Evolutionary conservation across 1,284 basidiomycete genomes (phyloP).

Genomic region (Cryptococcus neoformans): DNA sequence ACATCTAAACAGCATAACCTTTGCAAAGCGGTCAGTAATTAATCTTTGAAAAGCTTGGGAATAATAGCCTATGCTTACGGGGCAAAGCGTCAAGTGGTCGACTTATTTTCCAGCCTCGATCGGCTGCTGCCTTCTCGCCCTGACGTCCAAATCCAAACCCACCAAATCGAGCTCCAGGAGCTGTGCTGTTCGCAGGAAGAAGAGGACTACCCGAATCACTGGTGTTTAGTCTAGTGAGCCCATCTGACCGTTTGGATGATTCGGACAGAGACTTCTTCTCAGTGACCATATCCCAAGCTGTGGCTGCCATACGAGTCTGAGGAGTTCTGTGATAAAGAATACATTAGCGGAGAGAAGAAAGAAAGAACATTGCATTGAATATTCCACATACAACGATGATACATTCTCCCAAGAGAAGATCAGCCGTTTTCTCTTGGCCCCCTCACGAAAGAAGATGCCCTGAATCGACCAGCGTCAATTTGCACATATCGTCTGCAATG

Average conservation of each 20-base stretch:
- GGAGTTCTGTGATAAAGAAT: conserved; percentile 28
- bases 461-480: conserved; percentile 1
- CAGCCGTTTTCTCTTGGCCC: conserved; percentile 35
- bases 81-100: conserved; percentile 38
- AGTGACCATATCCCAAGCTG: conserved; percentile 41
- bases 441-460: conserved; percentile 43
- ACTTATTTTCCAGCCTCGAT: conserved; percentile 55
- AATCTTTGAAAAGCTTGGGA: not conserved
- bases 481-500: no score
- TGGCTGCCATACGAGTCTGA: conserved; percentile 41
- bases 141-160: conserved; percentile 73
- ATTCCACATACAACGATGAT: conserved; percentile 35
- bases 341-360: not conserved
- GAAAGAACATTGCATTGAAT: no score
- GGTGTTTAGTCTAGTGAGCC: conserved; percentile 12
- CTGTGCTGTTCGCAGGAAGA: conserved; percentile 20
- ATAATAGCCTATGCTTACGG: conserved; percentile 21
- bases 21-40: not conserved
- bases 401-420: conserved; percentile 50
- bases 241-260: not conserved
- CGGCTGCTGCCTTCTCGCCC: conserved; percentile 66
- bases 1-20: not conserved
- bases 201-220: conserved; percentile 26
- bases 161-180: conserved; percentile 40
- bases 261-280: conserved; percentile 17